A percentile compares a stretch with the other conserved stretches of the same genome.
Conservation (phyloP, 306 rosid genomes). For the Senna tora region DNA sequence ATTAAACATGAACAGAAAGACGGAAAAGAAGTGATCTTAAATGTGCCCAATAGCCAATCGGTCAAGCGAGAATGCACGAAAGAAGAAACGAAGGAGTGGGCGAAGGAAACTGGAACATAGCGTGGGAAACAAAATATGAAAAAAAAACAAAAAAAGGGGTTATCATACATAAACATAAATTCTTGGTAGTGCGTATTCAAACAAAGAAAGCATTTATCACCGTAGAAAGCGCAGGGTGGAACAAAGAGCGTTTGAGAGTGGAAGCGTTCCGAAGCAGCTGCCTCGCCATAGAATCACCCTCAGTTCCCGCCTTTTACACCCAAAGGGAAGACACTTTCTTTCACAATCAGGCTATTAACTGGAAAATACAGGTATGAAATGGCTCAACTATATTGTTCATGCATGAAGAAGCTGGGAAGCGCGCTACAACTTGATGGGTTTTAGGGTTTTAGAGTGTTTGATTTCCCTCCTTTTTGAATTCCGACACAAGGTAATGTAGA, state of each 20-base stretch:
- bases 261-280: constrained; percentile 62
- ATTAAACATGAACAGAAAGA: background rate
- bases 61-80: background rate
- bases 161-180: background rate
- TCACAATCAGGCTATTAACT: constrained; percentile 1
- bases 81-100: background rate
- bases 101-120: background rate
- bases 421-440: background rate
- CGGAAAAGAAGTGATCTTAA: background rate
- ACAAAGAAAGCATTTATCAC: constrained; percentile 16
- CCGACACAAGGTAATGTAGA: background rate
- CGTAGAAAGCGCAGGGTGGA: constrained; percentile 44
- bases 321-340: constrained; percentile 1
- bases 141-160: background rate
- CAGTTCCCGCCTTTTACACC: constrained; percentile 26
- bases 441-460: constrained; percentile 45
- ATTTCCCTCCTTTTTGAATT: constrained; percentile 54
- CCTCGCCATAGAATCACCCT: constrained; percentile 63
- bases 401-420: background rate
- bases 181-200: background rate
- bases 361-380: background rate
- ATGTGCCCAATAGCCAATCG: background rate
- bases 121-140: background rate
- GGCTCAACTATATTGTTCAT: background rate
- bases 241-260: constrained; percentile 54